phyloP scores from a whole-genome alignment of 176 grass and related monocot genomes.

The Aegilops sharonensis region DNA sequence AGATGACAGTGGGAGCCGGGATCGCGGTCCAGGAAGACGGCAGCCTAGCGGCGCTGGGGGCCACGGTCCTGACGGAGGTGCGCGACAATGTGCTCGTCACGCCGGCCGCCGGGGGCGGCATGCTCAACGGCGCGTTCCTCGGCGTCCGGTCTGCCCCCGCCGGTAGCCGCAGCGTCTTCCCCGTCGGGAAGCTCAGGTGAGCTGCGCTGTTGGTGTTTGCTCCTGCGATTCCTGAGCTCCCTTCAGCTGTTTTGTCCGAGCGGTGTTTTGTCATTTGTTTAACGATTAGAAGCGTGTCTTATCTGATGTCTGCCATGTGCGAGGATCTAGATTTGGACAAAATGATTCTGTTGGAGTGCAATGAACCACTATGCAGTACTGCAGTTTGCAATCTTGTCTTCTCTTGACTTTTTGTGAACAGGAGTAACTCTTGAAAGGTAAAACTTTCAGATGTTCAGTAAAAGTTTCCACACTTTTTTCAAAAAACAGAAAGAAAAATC shows the following conservation, averaged over 20 bases:
- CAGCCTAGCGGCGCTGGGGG: conserved; percentile 52
- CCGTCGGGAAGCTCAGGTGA: conserved; percentile 79
- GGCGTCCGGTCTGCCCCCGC: conserved; percentile 48
- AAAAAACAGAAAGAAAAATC: neutral
- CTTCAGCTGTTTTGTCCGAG: neutral
- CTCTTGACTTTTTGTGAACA: neutral
- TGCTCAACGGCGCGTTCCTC: conserved; percentile 62
- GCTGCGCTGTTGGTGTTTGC: neutral
- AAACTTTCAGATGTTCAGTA: neutral
- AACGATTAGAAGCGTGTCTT: neutral
- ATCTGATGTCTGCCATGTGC: neutral
- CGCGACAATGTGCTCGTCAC: conserved; percentile 56
- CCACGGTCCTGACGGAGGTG: conserved; percentile 54
- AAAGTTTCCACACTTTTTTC: neutral
- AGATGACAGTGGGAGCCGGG: conserved; percentile 74
- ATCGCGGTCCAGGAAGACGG: conserved; percentile 63
- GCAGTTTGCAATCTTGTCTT: neutral
- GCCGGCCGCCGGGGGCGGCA: conserved; percentile 43
- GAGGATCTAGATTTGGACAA: neutral
- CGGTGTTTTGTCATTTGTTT: neutral
- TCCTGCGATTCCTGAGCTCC: neutral
- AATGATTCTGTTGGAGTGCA: neutral
- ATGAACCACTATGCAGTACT: too few species aligned
- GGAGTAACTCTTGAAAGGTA: neutral
- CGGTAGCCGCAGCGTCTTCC: conserved; percentile 65